These are phyloP conservation scores for Brassica napus DNA, from an alignment of 345 rosid species.

Conservation along the genomic window Da-Ae NC_063445.1:56857001-56857500, in stretches of 20 bases:
- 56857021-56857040: neutral
- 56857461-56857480: neutral
- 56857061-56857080: conserved; percentile 20
- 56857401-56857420: neutral
- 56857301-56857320: conserved; percentile 30
- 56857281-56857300: conserved; percentile 15
- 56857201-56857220: conserved; percentile 39
- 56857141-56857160: conserved; percentile 31
- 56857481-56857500: conserved; percentile 12
- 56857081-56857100: neutral
- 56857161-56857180: conserved; percentile 32
- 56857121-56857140: conserved; percentile 17
- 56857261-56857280: conserved; percentile 25
- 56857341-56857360: neutral
- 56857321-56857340: conserved; percentile 3
- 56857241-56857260: conserved; percentile 28
- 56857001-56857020: neutral
- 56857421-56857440: conserved; percentile 5
- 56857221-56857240: conserved; percentile 35
- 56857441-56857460: conserved; percentile 2
- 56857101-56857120: neutral
- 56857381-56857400: conserved; percentile 12
- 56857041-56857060: neutral
- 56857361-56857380: neutral
- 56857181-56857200: conserved; percentile 35